Evolutionary conservation across 2,329 filamentous ascomycete species (phyloP).

Genomic region (Diaporthe australafricana): DNA sequence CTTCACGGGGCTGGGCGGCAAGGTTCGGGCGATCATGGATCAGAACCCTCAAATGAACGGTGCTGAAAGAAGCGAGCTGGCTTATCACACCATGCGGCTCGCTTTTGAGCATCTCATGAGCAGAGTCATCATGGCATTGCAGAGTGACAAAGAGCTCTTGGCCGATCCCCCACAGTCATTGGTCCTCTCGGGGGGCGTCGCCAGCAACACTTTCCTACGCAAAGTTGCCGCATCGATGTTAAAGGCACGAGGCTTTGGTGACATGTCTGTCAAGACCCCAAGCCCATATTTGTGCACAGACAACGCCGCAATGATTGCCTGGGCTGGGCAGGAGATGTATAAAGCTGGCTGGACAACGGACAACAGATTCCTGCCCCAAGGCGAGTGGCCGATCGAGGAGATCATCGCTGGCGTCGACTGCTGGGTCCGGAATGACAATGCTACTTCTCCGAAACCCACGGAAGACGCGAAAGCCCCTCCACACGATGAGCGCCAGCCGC

Average conservation of each 20-base stretch:
- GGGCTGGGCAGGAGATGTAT: slow-evolving; percentile 94
- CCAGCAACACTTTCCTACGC: slow-evolving; percentile 83
- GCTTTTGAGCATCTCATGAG: slow-evolving; percentile 89
- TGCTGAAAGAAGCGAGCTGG: slow-evolving; percentile 76
- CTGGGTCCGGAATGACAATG: slow-evolving; percentile 49
- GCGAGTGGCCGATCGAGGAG: slow-evolving; percentile 80
- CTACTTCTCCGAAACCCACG: background rate
- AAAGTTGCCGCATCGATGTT: slow-evolving; percentile 70
- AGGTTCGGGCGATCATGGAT: slow-evolving; percentile 64
- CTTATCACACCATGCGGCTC: slow-evolving; percentile 79
- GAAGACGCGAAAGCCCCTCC: background rate
- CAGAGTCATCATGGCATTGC: slow-evolving; percentile 77
- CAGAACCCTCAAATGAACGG: slow-evolving; percentile 52
- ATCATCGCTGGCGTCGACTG: slow-evolving; percentile 69
- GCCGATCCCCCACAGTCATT: slow-evolving; percentile 65
- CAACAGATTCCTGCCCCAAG: slow-evolving; percentile 68
- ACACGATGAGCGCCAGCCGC: background rate
- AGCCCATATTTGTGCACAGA: slow-evolving; percentile 86
- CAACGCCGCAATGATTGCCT: slow-evolving; percentile 97
- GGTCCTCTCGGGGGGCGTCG: slow-evolving; percentile 91
- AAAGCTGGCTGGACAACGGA: slow-evolving; percentile 77
- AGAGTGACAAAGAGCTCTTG: slow-evolving; percentile 39
- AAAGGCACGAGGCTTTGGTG: slow-evolving; percentile 71
- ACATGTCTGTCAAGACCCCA: slow-evolving; percentile 77
- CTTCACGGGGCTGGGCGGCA: slow-evolving; percentile 75